A percentile compares a stretch with the other conserved stretches of the same genome.
Evolutionary conservation across 495 filamentous ascomycete genomes (phyloP).

Genomic region (Xylaria cubensis): DNA sequence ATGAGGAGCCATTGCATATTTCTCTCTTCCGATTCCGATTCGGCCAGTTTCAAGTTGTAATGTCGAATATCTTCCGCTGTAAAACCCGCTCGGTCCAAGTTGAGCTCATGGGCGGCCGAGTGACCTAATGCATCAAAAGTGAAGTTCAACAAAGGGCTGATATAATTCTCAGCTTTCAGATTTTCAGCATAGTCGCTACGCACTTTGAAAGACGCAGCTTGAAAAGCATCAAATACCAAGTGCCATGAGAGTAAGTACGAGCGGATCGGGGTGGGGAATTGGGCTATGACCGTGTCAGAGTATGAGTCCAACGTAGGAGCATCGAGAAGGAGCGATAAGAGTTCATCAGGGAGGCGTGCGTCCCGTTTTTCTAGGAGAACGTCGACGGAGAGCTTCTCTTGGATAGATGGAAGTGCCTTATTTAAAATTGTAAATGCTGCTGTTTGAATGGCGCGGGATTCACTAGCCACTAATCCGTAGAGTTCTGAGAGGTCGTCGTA

Average conservation of each 20-base stretch:
- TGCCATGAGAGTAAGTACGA: conserved; percentile 93
- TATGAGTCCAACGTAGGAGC: conserved; percentile 55
- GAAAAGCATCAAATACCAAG: conserved; percentile 86
- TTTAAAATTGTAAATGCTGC: conserved; percentile 84
- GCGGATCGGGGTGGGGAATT: conserved; percentile 62
- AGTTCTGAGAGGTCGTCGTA: conserved; percentile 65
- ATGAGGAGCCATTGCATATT: conserved; percentile 82
- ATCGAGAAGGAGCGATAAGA: conserved; percentile 69
- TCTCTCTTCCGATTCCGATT: conserved; percentile 64
- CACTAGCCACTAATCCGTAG: conserved; percentile 76
- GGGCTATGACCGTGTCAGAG: conserved; percentile 51
- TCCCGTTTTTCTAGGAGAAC: conserved; percentile 77
- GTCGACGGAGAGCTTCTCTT: conserved; percentile 86
- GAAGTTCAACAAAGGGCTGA: conserved; percentile 75
- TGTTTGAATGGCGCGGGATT: conserved; percentile 75
- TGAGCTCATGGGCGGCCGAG: conserved; percentile 69
- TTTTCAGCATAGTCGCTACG: conserved; percentile 77
- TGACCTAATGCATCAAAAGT: conserved; percentile 83
- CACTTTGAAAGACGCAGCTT: conserved; percentile 78
- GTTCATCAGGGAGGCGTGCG: conserved; percentile 69
- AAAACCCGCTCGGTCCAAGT: conserved; percentile 52
- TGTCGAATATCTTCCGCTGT: conserved; percentile 68
- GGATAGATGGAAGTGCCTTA: conserved; percentile 71
- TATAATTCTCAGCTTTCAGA: conserved; percentile 74
- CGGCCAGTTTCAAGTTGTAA: conserved; percentile 64